These are phyloP conservation scores for Cicer bijugum DNA, from an alignment of 306 rosid genomes.

Conservation along the genomic window DNA sequence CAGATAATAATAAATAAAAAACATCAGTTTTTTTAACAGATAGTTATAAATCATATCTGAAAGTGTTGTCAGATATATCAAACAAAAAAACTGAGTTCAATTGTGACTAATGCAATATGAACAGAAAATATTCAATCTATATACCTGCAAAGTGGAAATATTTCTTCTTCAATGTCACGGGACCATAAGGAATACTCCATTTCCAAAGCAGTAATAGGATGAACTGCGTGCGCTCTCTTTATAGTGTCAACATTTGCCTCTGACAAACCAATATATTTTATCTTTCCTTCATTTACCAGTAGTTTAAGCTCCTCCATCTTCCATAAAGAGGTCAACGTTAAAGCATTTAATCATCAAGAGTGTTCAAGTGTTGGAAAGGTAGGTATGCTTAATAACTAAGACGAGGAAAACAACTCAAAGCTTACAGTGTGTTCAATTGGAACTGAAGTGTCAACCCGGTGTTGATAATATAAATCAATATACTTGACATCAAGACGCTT, in stretches of 20 bases:
- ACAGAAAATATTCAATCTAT: neutral
- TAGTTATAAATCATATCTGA: slow-evolving; percentile 19
- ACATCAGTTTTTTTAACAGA: neutral
- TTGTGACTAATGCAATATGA: slow-evolving; percentile 31
- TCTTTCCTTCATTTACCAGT: slow-evolving; percentile 70
- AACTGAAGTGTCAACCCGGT: slow-evolving; percentile 63
- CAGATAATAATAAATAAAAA: neutral
- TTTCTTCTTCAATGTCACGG: slow-evolving; percentile 68
- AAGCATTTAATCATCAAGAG: slow-evolving; percentile 16
- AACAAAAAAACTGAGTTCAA: neutral
- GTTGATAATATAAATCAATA: slow-evolving; percentile 70
- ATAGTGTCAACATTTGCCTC: slow-evolving; percentile 68
- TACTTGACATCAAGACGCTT: slow-evolving; percentile 52
- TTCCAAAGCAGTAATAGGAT: slow-evolving; percentile 78
- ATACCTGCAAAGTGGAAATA: slow-evolving; percentile 73
- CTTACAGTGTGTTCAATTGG: slow-evolving; percentile 82
- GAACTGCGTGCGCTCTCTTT: slow-evolving; percentile 69
- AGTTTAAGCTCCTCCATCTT: slow-evolving; percentile 69
- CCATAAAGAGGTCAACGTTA: slow-evolving; percentile 34
- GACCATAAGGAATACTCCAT: slow-evolving; percentile 77
- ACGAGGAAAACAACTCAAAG: slow-evolving; percentile 22
- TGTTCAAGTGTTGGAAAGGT: neutral
- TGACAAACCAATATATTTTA: slow-evolving; percentile 63
- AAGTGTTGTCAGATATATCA: slow-evolving; percentile 15
- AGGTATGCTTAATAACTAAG: slow-evolving; percentile 3